phyloP scores from a whole-genome alignment of 495 filamentous ascomycete species.

The Aspergillus coremiiformis region DNA sequence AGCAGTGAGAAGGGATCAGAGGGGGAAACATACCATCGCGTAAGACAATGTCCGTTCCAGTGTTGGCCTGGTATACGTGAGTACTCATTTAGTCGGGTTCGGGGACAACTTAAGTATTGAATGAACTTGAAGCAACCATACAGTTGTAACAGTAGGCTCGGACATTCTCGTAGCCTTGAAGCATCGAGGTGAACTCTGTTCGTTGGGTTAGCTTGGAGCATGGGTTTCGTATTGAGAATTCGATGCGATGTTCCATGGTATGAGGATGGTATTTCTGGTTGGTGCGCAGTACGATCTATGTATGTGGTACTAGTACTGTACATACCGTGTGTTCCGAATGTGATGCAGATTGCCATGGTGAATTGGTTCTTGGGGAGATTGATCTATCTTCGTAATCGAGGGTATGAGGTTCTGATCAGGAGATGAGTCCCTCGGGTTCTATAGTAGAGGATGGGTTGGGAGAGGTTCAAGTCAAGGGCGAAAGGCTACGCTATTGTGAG shows the following conservation, averaged over 20 bases:
- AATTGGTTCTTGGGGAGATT: background rate
- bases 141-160: conserved; percentile 50
- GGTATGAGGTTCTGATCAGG: conserved; percentile 6
- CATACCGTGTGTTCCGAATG: conserved; percentile 48
- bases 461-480: conserved; percentile 1
- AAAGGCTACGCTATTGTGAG: conserved; percentile 12
- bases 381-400: conserved; percentile 9
- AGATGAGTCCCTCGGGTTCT: background rate
- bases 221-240: background rate
- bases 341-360: conserved; percentile 49
- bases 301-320: background rate
- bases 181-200: conserved; percentile 44
- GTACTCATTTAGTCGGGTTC: conserved; percentile 21
- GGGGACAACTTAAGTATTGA: conserved; percentile 4
- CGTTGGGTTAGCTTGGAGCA: background rate
- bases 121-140: conserved; percentile 16
- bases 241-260: too few relatives aligned
- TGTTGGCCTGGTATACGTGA: conserved; percentile 34
- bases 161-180: conserved; percentile 49
- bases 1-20: background rate
- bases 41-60: conserved; percentile 46
- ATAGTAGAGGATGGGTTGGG: background rate
- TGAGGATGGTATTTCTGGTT: too few relatives aligned
- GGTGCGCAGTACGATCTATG: too few relatives aligned
- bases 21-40: conserved; percentile 38